Percentiles rank a stretch among this genome's conserved stretches.
phyloP scores from a whole-genome alignment of 192 early-diverging fungal genomes.

The Endogone sp. region DNA sequence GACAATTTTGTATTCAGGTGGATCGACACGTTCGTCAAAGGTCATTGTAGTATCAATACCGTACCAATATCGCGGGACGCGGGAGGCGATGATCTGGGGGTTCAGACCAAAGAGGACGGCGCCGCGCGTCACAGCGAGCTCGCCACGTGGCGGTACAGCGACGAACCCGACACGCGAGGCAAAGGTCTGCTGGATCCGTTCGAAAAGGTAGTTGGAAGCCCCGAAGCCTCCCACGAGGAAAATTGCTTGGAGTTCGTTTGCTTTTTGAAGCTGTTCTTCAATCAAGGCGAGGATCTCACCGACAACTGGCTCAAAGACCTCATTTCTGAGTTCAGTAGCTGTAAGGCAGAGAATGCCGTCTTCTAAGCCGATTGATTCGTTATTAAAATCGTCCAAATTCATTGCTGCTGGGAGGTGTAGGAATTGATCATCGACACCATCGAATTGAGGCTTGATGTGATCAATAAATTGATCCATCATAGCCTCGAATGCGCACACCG shows the following conservation, averaged over 20 bases:
- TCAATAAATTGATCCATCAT: constrained; percentile 34
- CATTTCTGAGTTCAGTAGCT: constrained; percentile 23
- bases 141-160: constrained; percentile 17
- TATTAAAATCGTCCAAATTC: neutral
- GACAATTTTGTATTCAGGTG: constrained; percentile 40
- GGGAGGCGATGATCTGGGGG: constrained; percentile 28
- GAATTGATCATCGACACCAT: constrained; percentile 43
- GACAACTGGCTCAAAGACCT: constrained; percentile 38
- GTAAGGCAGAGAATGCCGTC: constrained; percentile 25
- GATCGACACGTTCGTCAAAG: constrained; percentile 40
- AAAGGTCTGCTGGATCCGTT: constrained; percentile 32
- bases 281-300: constrained; percentile 25
- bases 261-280: constrained; percentile 22
- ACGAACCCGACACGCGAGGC: constrained; percentile 16
- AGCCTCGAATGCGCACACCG: constrained; percentile 16
- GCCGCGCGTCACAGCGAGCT: constrained; percentile 27
- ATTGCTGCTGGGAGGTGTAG: constrained; percentile 30
- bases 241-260: constrained; percentile 17
- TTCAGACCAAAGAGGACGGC: constrained; percentile 33
- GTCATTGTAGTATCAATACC: constrained; percentile 42
- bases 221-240: constrained; percentile 38
- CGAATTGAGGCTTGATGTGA: constrained; percentile 32
- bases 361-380: constrained; percentile 27
- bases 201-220: constrained; percentile 24
- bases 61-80: constrained; percentile 41